Conservation (phyloP, 192 early-diverging fungal genomes). For the Entomortierella lignicola region DNA sequence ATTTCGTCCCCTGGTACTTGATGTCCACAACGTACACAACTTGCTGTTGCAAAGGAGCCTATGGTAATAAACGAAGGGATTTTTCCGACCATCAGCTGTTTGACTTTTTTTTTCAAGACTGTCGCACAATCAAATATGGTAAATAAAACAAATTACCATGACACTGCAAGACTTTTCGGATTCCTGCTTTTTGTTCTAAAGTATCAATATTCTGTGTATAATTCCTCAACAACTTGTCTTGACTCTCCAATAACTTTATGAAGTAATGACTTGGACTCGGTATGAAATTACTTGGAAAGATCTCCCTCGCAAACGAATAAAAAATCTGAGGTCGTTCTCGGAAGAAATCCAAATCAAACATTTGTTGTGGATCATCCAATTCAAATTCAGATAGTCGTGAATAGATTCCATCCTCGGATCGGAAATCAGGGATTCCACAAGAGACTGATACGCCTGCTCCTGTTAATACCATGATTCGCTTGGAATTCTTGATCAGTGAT, state of each 20-base stretch:
- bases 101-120: background rate
- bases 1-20: slow-evolving; percentile 82
- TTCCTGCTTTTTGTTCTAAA: slow-evolving; percentile 89
- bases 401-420: slow-evolving; percentile 95
- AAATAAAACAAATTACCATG: slow-evolving; percentile 76
- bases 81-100: too few relatives aligned
- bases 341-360: slow-evolving; percentile 97
- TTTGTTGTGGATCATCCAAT: slow-evolving; percentile 92
- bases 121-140: background rate
- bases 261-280: slow-evolving; percentile 91
- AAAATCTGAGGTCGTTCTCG: slow-evolving; percentile 88
- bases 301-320: slow-evolving; percentile 94
- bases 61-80: too few relatives aligned
- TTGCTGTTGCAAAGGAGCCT: slow-evolving; percentile 93
- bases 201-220: slow-evolving; percentile 99
- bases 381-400: slow-evolving; percentile 88
- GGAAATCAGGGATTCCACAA: slow-evolving; percentile 97
- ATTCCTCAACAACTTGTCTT: slow-evolving; percentile 88
- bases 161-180: slow-evolving; percentile 85
- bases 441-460: slow-evolving; percentile 94
- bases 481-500: slow-evolving; percentile 62
- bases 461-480: slow-evolving; percentile 90
- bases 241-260: slow-evolving; percentile 86
- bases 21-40: slow-evolving; percentile 90
- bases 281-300: slow-evolving; percentile 88